Conservation (phyloP, 139 green algal species). For the Chlamydomonas eustigma region DNA sequence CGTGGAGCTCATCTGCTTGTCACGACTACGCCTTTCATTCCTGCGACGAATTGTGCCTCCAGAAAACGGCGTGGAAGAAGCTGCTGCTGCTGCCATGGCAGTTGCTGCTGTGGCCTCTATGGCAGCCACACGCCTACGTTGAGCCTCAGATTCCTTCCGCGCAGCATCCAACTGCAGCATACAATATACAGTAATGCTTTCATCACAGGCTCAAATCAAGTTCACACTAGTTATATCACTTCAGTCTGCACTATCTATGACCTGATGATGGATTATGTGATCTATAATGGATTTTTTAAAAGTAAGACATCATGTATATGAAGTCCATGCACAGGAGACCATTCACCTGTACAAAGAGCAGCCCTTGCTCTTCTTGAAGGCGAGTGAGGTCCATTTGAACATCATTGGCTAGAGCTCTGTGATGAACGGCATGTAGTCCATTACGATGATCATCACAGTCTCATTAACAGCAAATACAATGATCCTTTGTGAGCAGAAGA, state of each 20-base stretch:
- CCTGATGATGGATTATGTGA: too few species aligned
- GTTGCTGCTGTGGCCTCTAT: conserved; percentile 22
- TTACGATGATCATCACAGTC: not conserved
- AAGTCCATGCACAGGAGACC: too few species aligned
- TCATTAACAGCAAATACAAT: too few species aligned
- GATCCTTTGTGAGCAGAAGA: too few species aligned
- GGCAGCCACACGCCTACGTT: conserved; percentile 43
- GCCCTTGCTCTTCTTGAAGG: conserved; percentile 57
- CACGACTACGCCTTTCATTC: too few species aligned
- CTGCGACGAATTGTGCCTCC: too few species aligned
- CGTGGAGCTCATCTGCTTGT: too few species aligned
- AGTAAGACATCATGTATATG: too few species aligned
- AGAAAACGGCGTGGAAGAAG: not conserved
- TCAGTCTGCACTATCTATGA: too few species aligned
- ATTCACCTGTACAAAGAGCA: conserved; percentile 59
- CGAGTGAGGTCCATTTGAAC: conserved; percentile 1
- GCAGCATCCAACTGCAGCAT: conserved; percentile 61
- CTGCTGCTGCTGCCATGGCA: not conserved
- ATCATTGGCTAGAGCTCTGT: not conserved
- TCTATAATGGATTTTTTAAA: too few species aligned
- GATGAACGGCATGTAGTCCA: not conserved
- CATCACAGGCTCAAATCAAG: not conserved
- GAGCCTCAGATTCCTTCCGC: conserved; percentile 52
- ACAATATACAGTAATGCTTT: not conserved
- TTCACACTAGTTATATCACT: not conserved